phyloP scores from a whole-genome alignment of 1,139 yeast genomes.

The Protomyces gravidus region DNA sequence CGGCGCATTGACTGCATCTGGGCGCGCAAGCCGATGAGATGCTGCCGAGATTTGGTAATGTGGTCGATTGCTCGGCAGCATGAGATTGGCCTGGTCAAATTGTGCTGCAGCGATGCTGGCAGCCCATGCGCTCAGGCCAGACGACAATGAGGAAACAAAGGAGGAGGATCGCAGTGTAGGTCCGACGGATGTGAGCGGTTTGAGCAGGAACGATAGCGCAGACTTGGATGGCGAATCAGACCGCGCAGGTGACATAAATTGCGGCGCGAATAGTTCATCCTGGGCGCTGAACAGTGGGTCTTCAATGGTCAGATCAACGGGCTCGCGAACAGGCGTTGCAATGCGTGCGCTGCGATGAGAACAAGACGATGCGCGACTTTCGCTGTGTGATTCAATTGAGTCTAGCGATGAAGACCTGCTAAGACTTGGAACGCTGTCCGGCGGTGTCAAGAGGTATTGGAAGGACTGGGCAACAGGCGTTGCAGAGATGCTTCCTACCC shows the following conservation, averaged over 20 bases:
- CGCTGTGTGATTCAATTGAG: slow-evolving; percentile 8
- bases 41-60: too few relatives aligned
- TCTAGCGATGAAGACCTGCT: slow-evolving; percentile 13
- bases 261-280: neutral
- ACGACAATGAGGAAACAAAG: slow-evolving; percentile 11
- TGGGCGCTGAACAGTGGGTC: slow-evolving; percentile 6
- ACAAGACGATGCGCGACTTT: neutral
- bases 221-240: neutral
- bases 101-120: slow-evolving; percentile 15
- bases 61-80: neutral
- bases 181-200: slow-evolving; percentile 16
- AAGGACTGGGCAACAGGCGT: neutral
- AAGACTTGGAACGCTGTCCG: slow-evolving; percentile 13
- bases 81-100: slow-evolving; percentile 4
- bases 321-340: neutral
- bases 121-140: slow-evolving; percentile 19
- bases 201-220: slow-evolving; percentile 4
- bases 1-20: neutral
- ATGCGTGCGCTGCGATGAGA: neutral
- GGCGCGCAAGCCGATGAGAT: too few relatives aligned
- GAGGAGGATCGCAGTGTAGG: slow-evolving; percentile 11
- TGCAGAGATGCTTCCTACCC: neutral
- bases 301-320: slow-evolving; percentile 2
- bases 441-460: slow-evolving; percentile 16
- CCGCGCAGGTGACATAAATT: neutral